phyloP scores from a whole-genome alignment of 2,329 filamentous ascomycete genomes.

The Sporothrix variecibatus region DNA sequence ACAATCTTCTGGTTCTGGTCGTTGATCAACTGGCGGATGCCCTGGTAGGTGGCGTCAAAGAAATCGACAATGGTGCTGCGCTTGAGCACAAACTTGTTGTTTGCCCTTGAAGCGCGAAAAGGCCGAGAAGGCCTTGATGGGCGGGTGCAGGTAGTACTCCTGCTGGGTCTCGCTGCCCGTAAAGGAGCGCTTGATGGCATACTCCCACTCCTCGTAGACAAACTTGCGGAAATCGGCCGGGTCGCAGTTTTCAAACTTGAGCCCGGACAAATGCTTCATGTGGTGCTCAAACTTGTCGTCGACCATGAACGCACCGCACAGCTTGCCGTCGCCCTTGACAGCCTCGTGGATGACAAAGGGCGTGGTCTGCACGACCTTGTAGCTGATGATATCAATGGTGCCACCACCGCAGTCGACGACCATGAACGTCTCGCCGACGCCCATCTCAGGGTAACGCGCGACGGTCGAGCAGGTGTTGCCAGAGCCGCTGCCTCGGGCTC shows the following conservation, averaged over 20 bases:
- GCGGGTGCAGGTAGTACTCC: slow-evolving; percentile 6
- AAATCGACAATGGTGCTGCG: slow-evolving; percentile 41
- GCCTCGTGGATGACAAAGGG: slow-evolving; percentile 51
- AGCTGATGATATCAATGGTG: slow-evolving; percentile 52
- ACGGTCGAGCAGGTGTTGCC: slow-evolving; percentile 41
- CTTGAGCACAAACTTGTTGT: slow-evolving; percentile 15
- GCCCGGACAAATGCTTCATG: slow-evolving; percentile 46
- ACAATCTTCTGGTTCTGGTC: slow-evolving; percentile 21
- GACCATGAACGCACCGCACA: slow-evolving; percentile 53
- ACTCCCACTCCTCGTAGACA: slow-evolving; percentile 46
- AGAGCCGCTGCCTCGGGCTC: slow-evolving; percentile 52
- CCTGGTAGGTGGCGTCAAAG: slow-evolving; percentile 42
- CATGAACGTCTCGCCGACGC: slow-evolving; percentile 33
- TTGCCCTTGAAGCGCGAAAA: neutral
- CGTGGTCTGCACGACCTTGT: slow-evolving; percentile 42
- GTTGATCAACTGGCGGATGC: slow-evolving; percentile 47
- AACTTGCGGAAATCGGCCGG: slow-evolving; percentile 47
- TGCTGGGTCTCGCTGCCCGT: slow-evolving; percentile 37
- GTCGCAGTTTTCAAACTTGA: slow-evolving; percentile 47
- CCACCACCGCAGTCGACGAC: slow-evolving; percentile 39
- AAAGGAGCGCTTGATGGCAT: slow-evolving; percentile 39
- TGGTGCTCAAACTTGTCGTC: slow-evolving; percentile 51
- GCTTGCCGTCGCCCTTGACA: slow-evolving; percentile 50
- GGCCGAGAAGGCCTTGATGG: neutral
- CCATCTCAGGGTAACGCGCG: slow-evolving; percentile 30